These are phyloP conservation scores for Tuber umbilicatum DNA, from an alignment of 495 filamentous ascomycete genomes.

Conservation along the genomic window DNA sequence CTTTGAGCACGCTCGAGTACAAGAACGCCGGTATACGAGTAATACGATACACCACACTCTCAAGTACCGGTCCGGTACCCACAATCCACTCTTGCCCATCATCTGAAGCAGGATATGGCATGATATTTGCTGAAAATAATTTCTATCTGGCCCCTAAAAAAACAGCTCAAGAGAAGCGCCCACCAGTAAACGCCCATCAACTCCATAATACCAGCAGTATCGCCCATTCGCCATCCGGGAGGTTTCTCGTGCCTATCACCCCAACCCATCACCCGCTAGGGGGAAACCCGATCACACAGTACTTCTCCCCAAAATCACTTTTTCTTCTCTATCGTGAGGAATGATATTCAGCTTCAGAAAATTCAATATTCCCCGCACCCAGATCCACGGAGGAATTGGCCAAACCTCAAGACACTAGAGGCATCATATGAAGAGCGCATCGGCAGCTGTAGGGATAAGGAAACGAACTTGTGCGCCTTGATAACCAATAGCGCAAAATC, in stretches of 20 bases:
- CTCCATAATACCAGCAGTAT: background rate
- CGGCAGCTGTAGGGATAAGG: background rate
- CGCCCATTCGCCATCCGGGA: background rate
- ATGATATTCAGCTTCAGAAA: background rate
- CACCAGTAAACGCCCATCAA: background rate
- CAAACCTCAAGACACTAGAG: background rate
- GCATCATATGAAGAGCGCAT: background rate
- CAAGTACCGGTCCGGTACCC: too few species aligned
- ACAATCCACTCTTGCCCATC: background rate
- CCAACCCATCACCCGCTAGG: background rate
- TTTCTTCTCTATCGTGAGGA: background rate
- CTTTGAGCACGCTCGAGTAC: background rate
- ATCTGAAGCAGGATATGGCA: background rate
- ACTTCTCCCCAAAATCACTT: background rate
- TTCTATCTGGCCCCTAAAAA: background rate
- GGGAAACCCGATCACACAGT: background rate
- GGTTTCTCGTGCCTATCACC: background rate
- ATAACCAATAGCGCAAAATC: background rate
- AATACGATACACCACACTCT: background rate
- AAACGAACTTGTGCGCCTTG: background rate
- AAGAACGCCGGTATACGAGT: background rate
- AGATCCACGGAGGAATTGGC: background rate
- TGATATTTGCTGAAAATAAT: background rate
- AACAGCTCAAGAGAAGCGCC: background rate
- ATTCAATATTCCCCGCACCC: background rate